phyloP scores from a whole-genome alignment of 768 basidiomycete genomes.

The Amanita phalloides region DNA sequence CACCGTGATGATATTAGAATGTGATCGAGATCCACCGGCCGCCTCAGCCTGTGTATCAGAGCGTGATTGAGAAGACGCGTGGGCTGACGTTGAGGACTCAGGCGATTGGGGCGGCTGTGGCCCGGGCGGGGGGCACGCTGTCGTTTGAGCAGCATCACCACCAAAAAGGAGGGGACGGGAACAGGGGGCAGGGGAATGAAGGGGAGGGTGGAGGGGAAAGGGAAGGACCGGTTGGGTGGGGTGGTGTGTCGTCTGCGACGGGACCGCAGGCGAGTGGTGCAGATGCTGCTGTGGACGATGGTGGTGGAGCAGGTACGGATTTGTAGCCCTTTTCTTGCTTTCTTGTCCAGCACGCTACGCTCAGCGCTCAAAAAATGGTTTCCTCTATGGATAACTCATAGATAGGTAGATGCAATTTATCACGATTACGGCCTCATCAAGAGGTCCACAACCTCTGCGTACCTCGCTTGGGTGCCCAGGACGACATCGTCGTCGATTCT shows the following conservation, averaged over 20 bases:
- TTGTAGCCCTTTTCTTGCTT: no score
- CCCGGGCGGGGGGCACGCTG: conserved; percentile 20
- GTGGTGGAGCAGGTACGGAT: no score
- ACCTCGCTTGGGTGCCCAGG: conserved; percentile 64
- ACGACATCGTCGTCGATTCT: conserved; percentile 68
- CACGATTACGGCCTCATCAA: conserved; percentile 20
- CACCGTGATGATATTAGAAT: conserved; percentile 42
- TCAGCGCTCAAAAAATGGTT: no score
- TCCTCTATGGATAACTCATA: not conserved
- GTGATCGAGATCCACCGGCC: conserved; percentile 93
- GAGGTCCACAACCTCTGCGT: conserved; percentile 64
- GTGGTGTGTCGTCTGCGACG: no score
- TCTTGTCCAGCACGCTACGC: no score
- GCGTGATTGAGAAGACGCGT: conserved; percentile 91
- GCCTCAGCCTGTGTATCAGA: conserved; percentile 82
- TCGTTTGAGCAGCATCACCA: not conserved
- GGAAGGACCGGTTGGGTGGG: no score
- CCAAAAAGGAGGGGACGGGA: not conserved
- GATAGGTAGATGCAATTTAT: not conserved
- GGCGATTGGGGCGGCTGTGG: conserved; percentile 68
- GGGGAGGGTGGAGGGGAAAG: not conserved
- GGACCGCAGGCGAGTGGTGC: no score
- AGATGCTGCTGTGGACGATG: no score
- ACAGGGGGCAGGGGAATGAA: not conserved
- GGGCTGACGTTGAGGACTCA: conserved; percentile 88